A percentile compares a stretch with the other conserved stretches of the same genome.
Conservation (phyloP, 1,284 basidiomycete species). For the Apiotrichum akiyoshidainum region DNA sequence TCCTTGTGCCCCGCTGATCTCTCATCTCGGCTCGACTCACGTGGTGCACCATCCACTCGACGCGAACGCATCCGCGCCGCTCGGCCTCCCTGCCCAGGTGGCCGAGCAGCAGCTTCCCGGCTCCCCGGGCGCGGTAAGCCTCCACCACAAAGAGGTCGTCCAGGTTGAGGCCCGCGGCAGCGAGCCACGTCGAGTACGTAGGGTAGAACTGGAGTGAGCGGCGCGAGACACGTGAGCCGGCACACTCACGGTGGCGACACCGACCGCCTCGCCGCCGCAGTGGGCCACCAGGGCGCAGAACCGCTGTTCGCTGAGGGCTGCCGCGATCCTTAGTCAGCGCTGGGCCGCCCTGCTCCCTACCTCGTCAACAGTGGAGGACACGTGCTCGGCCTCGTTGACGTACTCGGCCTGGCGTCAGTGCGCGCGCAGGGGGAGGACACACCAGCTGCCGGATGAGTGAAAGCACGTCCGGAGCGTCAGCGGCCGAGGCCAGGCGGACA, state of each 20-base stretch:
- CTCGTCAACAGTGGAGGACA: not conserved
- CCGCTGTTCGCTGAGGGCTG: not conserved
- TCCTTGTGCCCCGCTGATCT: too few relatives aligned
- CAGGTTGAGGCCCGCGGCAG: not conserved
- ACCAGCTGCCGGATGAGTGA: too few relatives aligned
- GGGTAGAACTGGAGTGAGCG: constrained; percentile 1
- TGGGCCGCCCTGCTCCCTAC: not conserved
- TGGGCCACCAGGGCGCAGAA: not conserved
- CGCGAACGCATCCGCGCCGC: not conserved
- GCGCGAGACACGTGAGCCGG: not conserved
- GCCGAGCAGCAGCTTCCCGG: not conserved
- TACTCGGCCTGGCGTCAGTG: not conserved
- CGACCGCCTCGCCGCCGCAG: not conserved
- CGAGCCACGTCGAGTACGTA: not conserved
- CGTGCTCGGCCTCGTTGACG: not conserved
- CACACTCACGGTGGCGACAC: not conserved
- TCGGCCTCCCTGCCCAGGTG: not conserved
- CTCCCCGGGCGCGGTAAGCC: not conserved
- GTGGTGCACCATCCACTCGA: constrained; percentile 5
- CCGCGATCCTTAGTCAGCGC: not conserved
- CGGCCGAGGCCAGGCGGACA: too few relatives aligned
- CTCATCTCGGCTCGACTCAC: not conserved
- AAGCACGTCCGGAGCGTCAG: too few relatives aligned
- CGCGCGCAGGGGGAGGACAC: too few relatives aligned
- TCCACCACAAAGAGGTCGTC: not conserved